Conservation (phyloP, 257 asterid genomes). For the Lavandula angustifolia region DNA sequence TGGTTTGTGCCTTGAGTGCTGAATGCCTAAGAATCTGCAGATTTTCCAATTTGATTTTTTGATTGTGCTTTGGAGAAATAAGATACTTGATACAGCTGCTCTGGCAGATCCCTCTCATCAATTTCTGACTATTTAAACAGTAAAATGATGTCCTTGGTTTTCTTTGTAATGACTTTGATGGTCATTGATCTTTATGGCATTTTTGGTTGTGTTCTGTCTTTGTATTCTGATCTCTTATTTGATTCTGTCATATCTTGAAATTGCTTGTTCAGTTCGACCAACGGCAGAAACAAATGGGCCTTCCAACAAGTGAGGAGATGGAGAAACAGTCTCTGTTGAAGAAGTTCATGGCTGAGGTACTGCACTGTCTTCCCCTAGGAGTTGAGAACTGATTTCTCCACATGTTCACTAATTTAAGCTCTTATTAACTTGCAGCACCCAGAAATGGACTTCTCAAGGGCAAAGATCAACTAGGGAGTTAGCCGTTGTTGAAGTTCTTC, state of each 20-base stretch:
- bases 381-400: neutral
- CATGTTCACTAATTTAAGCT: conserved; percentile 14
- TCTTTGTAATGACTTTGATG: neutral
- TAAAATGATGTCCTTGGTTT: neutral
- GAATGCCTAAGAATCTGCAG: neutral
- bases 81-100: neutral
- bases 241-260: neutral
- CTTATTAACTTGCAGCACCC: conserved; percentile 61
- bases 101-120: neutral
- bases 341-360: conserved; percentile 85
- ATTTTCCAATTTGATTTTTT: neutral
- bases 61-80: neutral
- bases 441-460: conserved; percentile 75
- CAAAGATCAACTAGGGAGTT: conserved; percentile 48
- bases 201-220: neutral
- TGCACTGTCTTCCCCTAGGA: neutral
- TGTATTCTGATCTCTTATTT: neutral
- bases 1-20: neutral
- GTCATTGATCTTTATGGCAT: too few species aligned
- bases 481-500: neutral
- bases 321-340: conserved; percentile 73
- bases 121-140: neutral
- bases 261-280: conserved; percentile 57
- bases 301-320: conserved; percentile 71
- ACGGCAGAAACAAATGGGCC: conserved; percentile 80